phyloP scores from a whole-genome alignment of 148 eudicot genomes.

The Gaultheria prostrata region DNA sequence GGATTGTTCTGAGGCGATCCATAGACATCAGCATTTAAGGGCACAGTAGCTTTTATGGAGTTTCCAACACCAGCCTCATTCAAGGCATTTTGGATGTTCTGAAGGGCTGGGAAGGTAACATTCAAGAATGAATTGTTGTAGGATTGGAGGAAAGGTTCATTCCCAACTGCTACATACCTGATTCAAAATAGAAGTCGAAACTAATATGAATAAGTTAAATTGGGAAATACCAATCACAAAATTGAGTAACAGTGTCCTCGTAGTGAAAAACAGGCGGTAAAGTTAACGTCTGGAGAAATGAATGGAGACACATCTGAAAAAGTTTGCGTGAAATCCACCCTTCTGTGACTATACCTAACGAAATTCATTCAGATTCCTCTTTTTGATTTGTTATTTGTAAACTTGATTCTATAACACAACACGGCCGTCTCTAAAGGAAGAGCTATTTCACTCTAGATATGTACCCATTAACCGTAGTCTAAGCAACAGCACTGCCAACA shows the following conservation, averaged over 20 bases:
- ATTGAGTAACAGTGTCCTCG: background rate
- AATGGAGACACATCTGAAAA: background rate
- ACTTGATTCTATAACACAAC: background rate
- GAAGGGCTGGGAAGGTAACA: slow-evolving; percentile 70
- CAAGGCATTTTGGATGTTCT: slow-evolving; percentile 82
- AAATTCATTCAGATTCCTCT: background rate
- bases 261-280: background rate
- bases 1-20: slow-evolving; percentile 52
- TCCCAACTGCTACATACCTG: slow-evolving; percentile 95
- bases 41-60: slow-evolving; percentile 76
- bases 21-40: slow-evolving; percentile 79
- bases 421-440: background rate
- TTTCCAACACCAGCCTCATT: slow-evolving; percentile 68
- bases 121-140: slow-evolving; percentile 62
- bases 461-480: background rate
- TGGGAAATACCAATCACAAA: background rate
- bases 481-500: background rate
- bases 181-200: slow-evolving; percentile 13
- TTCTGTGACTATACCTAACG: no score
- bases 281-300: background rate
- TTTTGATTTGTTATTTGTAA: background rate
- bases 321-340: background rate
- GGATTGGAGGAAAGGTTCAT: slow-evolving; percentile 73
- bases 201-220: background rate
- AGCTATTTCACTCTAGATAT: background rate